Percentiles rank a stretch among this genome's conserved stretches.
These are phyloP conservation scores for Rhododendron williamsianum DNA, from an alignment of 148 eudicot species.

Conservation along the genomic window DNA sequence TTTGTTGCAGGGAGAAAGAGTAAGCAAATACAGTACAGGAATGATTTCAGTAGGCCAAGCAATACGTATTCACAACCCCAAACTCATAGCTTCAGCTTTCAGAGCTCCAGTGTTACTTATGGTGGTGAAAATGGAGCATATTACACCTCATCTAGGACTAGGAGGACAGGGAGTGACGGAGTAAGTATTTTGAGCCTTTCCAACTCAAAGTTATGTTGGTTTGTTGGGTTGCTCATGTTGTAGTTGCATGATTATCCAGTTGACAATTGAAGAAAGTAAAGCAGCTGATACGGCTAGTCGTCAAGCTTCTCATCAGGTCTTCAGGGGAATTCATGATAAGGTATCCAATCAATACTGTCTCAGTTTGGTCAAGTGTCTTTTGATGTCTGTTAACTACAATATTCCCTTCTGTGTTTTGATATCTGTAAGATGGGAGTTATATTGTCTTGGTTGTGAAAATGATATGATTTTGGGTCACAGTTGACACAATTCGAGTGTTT, in stretches of 20 bases:
- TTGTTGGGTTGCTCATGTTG: conserved; percentile 3
- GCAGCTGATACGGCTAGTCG: conserved; percentile 83
- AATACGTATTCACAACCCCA: conserved; percentile 39
- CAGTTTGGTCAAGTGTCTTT: neutral
- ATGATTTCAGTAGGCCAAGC: conserved; percentile 33
- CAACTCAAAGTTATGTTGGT: neutral
- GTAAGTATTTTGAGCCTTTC: conserved; percentile 36
- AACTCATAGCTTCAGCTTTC: conserved; percentile 58
- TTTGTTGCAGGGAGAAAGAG: conserved; percentile 43
- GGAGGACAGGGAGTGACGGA: conserved; percentile 81
- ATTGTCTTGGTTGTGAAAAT: neutral
- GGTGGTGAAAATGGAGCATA: conserved; percentile 85
- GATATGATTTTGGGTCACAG: conserved; percentile 55
- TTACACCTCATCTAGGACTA: conserved; percentile 54
- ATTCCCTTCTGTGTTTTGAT: neutral
- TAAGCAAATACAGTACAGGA: conserved; percentile 39
- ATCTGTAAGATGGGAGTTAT: neutral
- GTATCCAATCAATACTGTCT: conserved; percentile 26
- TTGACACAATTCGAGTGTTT: conserved; percentile 32
- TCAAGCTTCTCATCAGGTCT: conserved; percentile 75
- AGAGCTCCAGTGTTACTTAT: conserved; percentile 73
- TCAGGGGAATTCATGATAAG: conserved; percentile 76
- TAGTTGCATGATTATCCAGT: conserved; percentile 30
- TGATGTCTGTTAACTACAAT: neutral
- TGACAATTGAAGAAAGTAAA: conserved; percentile 71